Evolutionary conservation across 495 filamentous ascomycete genomes (phyloP).

Genomic region (Margaritispora aquatica): DNA sequence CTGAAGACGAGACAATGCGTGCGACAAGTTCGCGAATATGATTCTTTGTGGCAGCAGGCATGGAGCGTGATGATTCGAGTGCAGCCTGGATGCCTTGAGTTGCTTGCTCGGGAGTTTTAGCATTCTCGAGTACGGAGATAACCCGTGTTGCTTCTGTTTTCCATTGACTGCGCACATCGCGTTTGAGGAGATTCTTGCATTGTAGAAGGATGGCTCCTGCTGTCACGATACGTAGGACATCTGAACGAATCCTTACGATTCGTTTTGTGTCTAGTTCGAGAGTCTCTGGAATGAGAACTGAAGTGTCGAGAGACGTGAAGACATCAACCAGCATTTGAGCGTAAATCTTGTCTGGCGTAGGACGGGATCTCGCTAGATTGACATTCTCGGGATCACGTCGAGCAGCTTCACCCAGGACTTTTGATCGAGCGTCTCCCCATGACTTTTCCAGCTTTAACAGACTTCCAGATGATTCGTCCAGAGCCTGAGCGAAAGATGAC

Average conservation of each 20-base stretch:
- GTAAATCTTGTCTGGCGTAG: slow-evolving; percentile 68
- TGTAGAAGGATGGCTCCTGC: slow-evolving; percentile 78
- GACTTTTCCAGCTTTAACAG: slow-evolving; percentile 63
- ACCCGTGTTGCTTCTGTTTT: slow-evolving; percentile 78
- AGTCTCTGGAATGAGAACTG: slow-evolving; percentile 70
- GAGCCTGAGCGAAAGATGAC: slow-evolving; percentile 62
- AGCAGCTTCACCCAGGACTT: slow-evolving; percentile 62
- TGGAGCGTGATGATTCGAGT: slow-evolving; percentile 71
- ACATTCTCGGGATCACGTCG: slow-evolving; percentile 67
- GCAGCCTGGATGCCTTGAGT: slow-evolving; percentile 66
- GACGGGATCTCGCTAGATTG: slow-evolving; percentile 44
- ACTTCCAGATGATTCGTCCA: slow-evolving; percentile 51
- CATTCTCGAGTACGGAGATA: slow-evolving; percentile 40
- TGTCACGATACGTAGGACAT: slow-evolving; percentile 69
- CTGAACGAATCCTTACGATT: slow-evolving; percentile 55
- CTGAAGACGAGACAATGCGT: slow-evolving; percentile 41
- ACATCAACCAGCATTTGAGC: slow-evolving; percentile 62
- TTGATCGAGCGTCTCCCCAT: slow-evolving; percentile 63
- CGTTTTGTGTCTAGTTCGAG: slow-evolving; percentile 73
- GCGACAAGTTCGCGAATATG: slow-evolving; percentile 48
- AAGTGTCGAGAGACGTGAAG: slow-evolving; percentile 40
- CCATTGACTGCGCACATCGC: slow-evolving; percentile 87
- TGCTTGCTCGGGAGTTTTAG: slow-evolving; percentile 36
- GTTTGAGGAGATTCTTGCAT: slow-evolving; percentile 90
- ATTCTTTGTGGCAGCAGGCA: slow-evolving; percentile 60